Percentiles rank a stretch among this genome's conserved stretches.
These are phyloP conservation scores for Beta macrorhiza DNA, from an alignment of 179 eudicot genomes.

Conservation along the genomic window DNA sequence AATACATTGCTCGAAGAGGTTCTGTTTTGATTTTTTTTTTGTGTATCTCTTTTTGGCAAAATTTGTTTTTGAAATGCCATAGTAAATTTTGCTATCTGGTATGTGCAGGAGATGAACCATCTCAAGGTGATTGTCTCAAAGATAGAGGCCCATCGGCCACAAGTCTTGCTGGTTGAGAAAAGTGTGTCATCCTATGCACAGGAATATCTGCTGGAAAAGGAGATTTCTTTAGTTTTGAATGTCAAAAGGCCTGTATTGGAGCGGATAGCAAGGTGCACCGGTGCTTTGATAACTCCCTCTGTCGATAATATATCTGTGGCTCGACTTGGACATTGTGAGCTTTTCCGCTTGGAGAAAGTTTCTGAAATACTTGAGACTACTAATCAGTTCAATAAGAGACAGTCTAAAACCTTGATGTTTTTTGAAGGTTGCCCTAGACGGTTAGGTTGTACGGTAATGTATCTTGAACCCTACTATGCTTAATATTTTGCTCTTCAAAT, in stretches of 20 bases:
- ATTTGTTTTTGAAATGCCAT: conserved; percentile 1
- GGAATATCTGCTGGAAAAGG: conserved; percentile 81
- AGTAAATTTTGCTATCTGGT: conserved; percentile 22
- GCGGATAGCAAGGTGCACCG: conserved; percentile 84
- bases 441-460: conserved; percentile 95
- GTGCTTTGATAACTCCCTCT: conserved; percentile 79
- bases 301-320: conserved; percentile 57
- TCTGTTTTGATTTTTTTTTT: not conserved
- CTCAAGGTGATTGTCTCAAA: conserved; percentile 79
- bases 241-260: conserved; percentile 85
- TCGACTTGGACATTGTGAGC: conserved; percentile 83
- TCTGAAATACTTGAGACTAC: conserved; percentile 62
- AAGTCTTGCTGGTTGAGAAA: conserved; percentile 92
- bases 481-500: not conserved
- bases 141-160: conserved; percentile 89
- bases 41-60: not conserved
- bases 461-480: not conserved
- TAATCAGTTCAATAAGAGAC: conserved; percentile 58
- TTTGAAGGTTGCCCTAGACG: conserved; percentile 99
- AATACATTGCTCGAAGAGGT: conserved; percentile 87
- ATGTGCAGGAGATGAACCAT: conserved; percentile 79
- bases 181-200: conserved; percentile 96
- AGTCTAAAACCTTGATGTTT: conserved; percentile 88
- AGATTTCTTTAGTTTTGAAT: conserved; percentile 92
- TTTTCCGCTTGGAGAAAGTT: conserved; percentile 75